Conservation (phyloP, 495 filamentous ascomycete species). For the Endocarpon pusillum region DNA sequence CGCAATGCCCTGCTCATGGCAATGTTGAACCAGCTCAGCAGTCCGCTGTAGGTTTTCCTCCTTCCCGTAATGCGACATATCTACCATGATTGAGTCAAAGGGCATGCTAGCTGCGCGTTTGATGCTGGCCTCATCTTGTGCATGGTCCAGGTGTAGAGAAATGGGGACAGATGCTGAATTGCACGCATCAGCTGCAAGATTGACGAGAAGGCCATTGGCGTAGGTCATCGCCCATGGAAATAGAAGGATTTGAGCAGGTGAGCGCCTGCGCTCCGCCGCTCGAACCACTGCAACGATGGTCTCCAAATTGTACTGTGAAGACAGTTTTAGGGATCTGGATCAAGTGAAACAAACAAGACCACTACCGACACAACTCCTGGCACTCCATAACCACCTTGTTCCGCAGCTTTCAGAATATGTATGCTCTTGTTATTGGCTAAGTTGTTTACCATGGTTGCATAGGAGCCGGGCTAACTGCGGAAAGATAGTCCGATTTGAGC, state of each 20-base stretch:
- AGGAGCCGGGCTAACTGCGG: neutral
- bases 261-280: conserved; percentile 47
- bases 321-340: neutral
- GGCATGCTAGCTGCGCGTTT: conserved; percentile 35
- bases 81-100: conserved; percentile 58
- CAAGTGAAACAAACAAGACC: conserved; percentile 19
- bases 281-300: conserved; percentile 50
- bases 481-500: no score
- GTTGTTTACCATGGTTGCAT: neutral
- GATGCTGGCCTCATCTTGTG: conserved; percentile 43
- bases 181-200: conserved; percentile 37
- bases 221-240: conserved; percentile 59
- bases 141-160: conserved; percentile 50
- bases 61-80: conserved; percentile 58
- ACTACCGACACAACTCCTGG: conserved; percentile 27
- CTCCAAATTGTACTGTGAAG: conserved; percentile 48
- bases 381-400: conserved; percentile 43
- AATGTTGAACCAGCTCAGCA: conserved; percentile 41
- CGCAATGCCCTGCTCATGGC: conserved; percentile 46
- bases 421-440: conserved; percentile 40
- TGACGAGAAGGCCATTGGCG: conserved; percentile 33
- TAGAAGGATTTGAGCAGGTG: conserved; percentile 54
- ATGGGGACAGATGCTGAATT: conserved; percentile 44
- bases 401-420: conserved; percentile 42
- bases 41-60: conserved; percentile 53